Conservation (phyloP, 139 green algal genomes). For the Ettlia oleoabundans region DNA sequence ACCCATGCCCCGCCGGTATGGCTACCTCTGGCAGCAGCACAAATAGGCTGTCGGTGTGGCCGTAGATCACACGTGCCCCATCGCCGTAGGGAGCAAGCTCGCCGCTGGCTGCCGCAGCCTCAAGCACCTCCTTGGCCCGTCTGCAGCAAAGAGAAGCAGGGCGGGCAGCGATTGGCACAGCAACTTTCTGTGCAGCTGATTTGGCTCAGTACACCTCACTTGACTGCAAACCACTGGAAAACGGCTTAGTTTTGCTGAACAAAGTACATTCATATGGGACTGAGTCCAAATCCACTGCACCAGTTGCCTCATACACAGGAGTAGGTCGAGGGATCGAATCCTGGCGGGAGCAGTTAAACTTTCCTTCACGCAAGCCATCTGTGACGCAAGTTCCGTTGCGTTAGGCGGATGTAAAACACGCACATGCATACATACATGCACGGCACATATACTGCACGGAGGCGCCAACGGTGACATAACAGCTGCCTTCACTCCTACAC, state of each 20-base stretch:
- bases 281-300: too few relatives aligned
- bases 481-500: too few relatives aligned
- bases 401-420: too few relatives aligned
- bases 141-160: not conserved
- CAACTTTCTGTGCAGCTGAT: not conserved
- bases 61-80: slow-evolving; percentile 72
- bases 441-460: not conserved
- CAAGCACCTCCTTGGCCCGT: slow-evolving; percentile 53
- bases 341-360: too few relatives aligned
- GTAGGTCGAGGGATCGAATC: too few relatives aligned
- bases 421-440: not conserved
- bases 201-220: not conserved
- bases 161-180: not conserved
- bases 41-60: slow-evolving; percentile 81
- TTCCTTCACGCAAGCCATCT: too few relatives aligned
- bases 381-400: too few relatives aligned
- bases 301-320: too few relatives aligned
- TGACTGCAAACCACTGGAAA: too few relatives aligned
- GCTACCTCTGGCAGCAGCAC: slow-evolving; percentile 56
- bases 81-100: slow-evolving; percentile 26
- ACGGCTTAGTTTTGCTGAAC: too few relatives aligned
- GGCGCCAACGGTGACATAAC: not conserved
- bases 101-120: slow-evolving; percentile 20
- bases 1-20: too few relatives aligned
- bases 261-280: too few relatives aligned